A percentile compares a stretch with the other conserved stretches of the same genome.
Conservation (phyloP, 805 yeast species). For the Yamadazyma endophytica region DNA sequence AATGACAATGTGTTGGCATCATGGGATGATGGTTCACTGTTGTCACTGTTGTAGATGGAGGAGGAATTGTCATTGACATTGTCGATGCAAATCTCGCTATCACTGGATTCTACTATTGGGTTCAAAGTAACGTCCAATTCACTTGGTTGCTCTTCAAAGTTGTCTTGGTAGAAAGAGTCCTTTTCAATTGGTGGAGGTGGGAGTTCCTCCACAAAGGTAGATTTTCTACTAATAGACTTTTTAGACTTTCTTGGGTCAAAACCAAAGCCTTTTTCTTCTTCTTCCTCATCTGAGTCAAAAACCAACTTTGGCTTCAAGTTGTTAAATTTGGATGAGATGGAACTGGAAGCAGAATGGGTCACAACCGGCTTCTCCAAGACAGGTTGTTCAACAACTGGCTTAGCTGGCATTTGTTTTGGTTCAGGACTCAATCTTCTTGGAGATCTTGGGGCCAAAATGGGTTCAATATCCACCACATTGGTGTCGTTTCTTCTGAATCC, state of each 20-base stretch:
- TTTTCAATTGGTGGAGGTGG: slow-evolving; percentile 6
- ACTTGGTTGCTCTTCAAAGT: slow-evolving; percentile 11
- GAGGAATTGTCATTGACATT: slow-evolving; percentile 20
- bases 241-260: slow-evolving; percentile 20
- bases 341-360: slow-evolving; percentile 5
- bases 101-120: slow-evolving; percentile 34
- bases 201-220: slow-evolving; percentile 3
- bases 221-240: slow-evolving; percentile 3
- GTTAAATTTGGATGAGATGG: slow-evolving; percentile 9
- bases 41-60: slow-evolving; percentile 26
- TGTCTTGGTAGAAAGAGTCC: slow-evolving; percentile 2
- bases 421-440: slow-evolving; percentile 17
- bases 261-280: slow-evolving; percentile 15
- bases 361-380: too few species aligned
- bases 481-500: slow-evolving; percentile 39
- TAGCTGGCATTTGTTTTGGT: slow-evolving; percentile 6
- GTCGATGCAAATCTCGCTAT: slow-evolving; percentile 9
- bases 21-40: slow-evolving; percentile 14
- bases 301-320: slow-evolving; percentile 12
- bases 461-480: slow-evolving; percentile 15
- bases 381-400: slow-evolving; percentile 2
- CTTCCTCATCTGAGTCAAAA: slow-evolving; percentile 16
- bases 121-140: slow-evolving; percentile 21
- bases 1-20: slow-evolving; percentile 25
- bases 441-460: slow-evolving; percentile 21